Percentiles rank a stretch among this genome's conserved stretches.
Conservation (phyloP, 768 basidiomycete species). For the Pilatotrama ljubarskyi region DNA sequence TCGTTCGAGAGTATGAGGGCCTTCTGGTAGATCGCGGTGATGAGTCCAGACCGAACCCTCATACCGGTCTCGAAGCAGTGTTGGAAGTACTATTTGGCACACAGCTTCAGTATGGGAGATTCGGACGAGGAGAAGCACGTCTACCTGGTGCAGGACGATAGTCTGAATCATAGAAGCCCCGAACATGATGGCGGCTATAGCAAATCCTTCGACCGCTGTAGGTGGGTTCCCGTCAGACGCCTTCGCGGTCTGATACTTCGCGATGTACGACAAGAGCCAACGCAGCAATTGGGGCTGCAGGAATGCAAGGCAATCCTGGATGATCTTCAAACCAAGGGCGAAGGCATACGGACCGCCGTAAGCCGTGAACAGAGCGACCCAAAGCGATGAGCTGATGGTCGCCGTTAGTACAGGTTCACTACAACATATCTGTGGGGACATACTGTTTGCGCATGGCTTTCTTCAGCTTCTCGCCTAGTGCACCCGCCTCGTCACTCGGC, state of each 20-base stretch:
- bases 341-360: conserved; percentile 76
- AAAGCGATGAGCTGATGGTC: conserved; percentile 54
- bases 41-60: conserved; percentile 90
- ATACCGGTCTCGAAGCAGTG: conserved; percentile 82
- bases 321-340: conserved; percentile 67
- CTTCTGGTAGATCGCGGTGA: conserved; percentile 85
- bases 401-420: not conserved
- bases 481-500: conserved; percentile 65
- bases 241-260: conserved; percentile 62
- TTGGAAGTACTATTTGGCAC: conserved; percentile 73
- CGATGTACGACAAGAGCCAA: conserved; percentile 78
- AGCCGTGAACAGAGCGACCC: conserved; percentile 70
- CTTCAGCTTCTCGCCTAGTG: conserved; percentile 63
- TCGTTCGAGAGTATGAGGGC: conserved; percentile 84
- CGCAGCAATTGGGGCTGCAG: conserved; percentile 86
- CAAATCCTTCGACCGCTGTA: conserved; percentile 65
- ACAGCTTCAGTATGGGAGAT: not conserved
- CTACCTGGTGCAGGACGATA: conserved; percentile 74
- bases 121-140: not conserved
- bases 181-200: conserved; percentile 81
- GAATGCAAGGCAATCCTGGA: conserved; percentile 81
- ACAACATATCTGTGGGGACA: conserved; percentile 27
- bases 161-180: conserved; percentile 77
- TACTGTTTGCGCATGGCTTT: conserved; percentile 64
- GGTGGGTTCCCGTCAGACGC: conserved; percentile 27